Conservation (phyloP, 352 stramenopile genomes). For the Nothophytophthora sp. region DNA sequence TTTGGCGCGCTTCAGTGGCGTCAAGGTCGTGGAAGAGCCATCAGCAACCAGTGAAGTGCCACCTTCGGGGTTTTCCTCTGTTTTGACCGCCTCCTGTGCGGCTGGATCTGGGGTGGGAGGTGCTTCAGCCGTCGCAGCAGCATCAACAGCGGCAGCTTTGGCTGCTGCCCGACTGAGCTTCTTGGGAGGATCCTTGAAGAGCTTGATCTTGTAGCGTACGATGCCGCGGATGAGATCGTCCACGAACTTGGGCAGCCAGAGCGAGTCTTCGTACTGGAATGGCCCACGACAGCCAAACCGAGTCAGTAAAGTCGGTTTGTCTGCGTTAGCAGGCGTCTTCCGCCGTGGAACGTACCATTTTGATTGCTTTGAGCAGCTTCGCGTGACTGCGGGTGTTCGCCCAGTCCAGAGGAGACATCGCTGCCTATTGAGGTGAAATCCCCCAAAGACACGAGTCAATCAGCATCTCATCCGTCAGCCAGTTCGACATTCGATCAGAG, state of each 20-base stretch:
- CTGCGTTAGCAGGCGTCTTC: background rate
- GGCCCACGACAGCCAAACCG: background rate
- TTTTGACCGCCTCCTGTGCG: background rate
- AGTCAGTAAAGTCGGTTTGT: background rate
- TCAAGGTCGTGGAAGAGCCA: conserved; percentile 1
- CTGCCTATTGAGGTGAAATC: conserved; percentile 5
- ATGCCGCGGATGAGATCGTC: conserved; percentile 72
- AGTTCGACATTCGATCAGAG: too few relatives aligned
- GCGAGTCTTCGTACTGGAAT: conserved; percentile 54
- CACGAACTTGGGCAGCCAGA: conserved; percentile 71
- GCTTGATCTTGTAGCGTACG: conserved; percentile 75
- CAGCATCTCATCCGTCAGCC: too few relatives aligned
- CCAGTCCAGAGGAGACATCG: conserved; percentile 57
- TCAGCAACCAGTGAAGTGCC: background rate
- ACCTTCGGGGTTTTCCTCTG: background rate
- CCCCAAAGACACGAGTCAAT: conserved; percentile 8
- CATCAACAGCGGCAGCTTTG: background rate
- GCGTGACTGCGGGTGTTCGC: conserved; percentile 47
- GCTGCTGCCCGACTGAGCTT: conserved; percentile 8
- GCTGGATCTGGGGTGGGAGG: background rate
- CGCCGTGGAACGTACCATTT: conserved; percentile 28
- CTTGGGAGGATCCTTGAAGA: conserved; percentile 54
- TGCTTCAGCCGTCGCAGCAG: background rate
- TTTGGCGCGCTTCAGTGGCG: conserved; percentile 8
- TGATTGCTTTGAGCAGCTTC: conserved; percentile 49